Evolutionary conservation across 495 filamentous ascomycete genomes (phyloP).

Genomic region (Neurospora discreta): DNA sequence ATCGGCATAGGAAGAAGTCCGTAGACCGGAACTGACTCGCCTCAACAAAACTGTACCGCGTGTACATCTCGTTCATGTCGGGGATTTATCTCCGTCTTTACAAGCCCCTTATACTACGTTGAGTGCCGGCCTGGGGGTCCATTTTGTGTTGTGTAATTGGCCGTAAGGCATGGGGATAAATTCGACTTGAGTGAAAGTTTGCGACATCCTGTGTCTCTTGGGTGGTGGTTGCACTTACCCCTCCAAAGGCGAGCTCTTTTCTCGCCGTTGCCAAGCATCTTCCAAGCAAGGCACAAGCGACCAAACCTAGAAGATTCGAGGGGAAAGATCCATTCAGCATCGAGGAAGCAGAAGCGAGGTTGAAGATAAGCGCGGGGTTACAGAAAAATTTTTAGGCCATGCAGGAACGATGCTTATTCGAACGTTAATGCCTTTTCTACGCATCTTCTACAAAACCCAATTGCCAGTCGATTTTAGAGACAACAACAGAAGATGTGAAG

Average conservation of each 20-base stretch:
- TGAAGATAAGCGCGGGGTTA: neutral
- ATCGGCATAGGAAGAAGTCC: neutral
- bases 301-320: neutral
- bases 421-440: neutral
- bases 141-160: too few relatives aligned
- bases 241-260: neutral
- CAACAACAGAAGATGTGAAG: neutral
- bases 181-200: too few relatives aligned
- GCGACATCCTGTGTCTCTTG: neutral
- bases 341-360: neutral
- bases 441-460: neutral
- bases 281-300: neutral
- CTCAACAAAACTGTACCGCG: neutral
- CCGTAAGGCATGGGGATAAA: too few relatives aligned
- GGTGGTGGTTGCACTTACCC: neutral
- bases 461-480: neutral
- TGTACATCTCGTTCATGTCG: neutral
- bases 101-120: neutral
- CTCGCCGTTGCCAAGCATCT: neutral
- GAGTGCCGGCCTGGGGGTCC: too few relatives aligned
- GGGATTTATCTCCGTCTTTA: neutral
- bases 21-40: neutral
- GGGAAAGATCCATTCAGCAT: neutral
- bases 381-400: neutral
- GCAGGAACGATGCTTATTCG: neutral